These are phyloP conservation scores for Neckera pumila DNA, from an alignment of 225 moss, liverwort and hornwort genomes.

Conservation along the genomic window DNA sequence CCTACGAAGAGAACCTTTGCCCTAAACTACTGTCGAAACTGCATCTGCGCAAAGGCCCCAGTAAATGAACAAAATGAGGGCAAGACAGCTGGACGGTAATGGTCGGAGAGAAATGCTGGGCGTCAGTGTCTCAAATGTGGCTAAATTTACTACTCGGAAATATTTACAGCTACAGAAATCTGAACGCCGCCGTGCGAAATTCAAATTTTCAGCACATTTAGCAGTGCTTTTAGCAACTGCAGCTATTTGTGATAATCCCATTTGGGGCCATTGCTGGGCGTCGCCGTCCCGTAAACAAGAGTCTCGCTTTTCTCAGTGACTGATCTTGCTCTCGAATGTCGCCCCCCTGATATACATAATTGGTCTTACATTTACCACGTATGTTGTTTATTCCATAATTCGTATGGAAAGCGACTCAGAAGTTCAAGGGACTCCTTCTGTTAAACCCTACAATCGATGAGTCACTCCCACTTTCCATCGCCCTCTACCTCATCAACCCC, in stretches of 20 bases:
- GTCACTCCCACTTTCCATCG: background rate
- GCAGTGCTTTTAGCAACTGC: background rate
- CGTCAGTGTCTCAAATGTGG: background rate
- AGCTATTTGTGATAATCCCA: background rate
- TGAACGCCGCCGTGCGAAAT: background rate
- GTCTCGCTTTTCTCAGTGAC: background rate
- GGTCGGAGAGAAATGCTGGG: background rate
- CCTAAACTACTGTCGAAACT: background rate
- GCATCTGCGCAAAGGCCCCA: background rate
- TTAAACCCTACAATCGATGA: conserved; percentile 1
- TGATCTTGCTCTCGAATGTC: background rate
- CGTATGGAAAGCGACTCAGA: background rate
- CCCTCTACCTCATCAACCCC: background rate
- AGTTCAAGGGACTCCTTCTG: background rate
- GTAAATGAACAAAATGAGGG: background rate
- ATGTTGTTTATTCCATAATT: background rate
- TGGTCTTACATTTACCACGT: background rate
- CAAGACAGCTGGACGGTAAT: background rate
- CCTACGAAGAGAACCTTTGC: background rate
- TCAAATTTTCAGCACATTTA: background rate
- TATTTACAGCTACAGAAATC: background rate
- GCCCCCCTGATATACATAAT: background rate
- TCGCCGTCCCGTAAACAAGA: background rate
- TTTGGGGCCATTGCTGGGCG: background rate
- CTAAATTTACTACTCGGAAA: background rate